These are phyloP conservation scores for Termitomyces sp. DNA, from an alignment of 768 basidiomycete species.

Conservation along the genomic window DNA sequence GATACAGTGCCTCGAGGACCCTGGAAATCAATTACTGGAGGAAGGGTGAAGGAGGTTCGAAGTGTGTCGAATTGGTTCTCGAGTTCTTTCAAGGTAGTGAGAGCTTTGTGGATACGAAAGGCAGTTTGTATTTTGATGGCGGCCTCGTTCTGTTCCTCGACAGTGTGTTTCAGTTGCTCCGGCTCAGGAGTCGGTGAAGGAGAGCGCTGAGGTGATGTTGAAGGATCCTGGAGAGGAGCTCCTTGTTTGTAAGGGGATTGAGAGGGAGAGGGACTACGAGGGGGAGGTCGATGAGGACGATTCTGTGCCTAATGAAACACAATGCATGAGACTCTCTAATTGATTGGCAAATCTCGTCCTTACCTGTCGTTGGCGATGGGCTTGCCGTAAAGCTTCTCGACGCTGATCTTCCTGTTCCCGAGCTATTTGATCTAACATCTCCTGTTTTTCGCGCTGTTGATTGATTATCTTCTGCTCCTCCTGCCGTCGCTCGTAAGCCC, in stretches of 20 bases:
- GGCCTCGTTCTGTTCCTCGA: constrained; percentile 33
- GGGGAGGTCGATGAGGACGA: not conserved
- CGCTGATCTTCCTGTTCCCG: constrained; percentile 10
- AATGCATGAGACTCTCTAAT: not conserved
- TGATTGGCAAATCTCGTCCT: not conserved
- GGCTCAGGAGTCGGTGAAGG: constrained; percentile 6
- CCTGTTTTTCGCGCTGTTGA: constrained; percentile 11
- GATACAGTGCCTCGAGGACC: constrained; percentile 25
- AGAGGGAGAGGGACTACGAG: not conserved
- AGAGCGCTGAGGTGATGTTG: constrained; percentile 5
- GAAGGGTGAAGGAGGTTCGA: constrained; percentile 39
- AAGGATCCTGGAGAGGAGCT: too few relatives aligned
- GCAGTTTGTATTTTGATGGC: constrained; percentile 45
- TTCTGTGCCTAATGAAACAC: not conserved
- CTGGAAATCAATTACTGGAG: constrained; percentile 47
- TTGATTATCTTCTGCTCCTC: constrained; percentile 14
- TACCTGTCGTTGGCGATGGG: constrained; percentile 9
- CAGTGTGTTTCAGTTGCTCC: constrained; percentile 17
- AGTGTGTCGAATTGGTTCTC: constrained; percentile 36
- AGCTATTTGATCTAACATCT: constrained; percentile 7
- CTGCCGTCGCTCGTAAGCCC: constrained; percentile 23
- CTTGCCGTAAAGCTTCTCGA: constrained; percentile 10
- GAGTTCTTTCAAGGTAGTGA: constrained; percentile 29
- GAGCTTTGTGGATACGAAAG: constrained; percentile 41
- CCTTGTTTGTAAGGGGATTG: not conserved